Base-by-base conservation (phyloP, 805 yeast genomes). In the Kockiozyma suomiensis region DNA sequence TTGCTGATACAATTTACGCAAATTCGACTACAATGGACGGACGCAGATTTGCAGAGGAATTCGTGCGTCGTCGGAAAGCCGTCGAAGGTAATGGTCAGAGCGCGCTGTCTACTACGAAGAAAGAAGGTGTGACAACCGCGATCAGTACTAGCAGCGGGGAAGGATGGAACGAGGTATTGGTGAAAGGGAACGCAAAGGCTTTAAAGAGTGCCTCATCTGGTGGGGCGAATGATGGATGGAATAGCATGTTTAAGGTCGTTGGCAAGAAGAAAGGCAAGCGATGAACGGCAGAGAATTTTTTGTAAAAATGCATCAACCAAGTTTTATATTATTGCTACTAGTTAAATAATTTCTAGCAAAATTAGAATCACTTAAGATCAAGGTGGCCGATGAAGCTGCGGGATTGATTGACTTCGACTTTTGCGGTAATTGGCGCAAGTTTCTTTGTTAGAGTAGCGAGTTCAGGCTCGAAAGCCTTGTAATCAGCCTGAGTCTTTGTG, bases 11-110 rank as follows among this genome's bases (percentile, higher is more conserved):
- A 12, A 85, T 93, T 59, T 91, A 90, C 76, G 85, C 94, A 26
- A 88, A 90, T 61, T 87, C 96, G 42, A 82, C 92, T 2, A 87
- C 92, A 1, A 85, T 93, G 88, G 97, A 94, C 73, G 98, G 98
- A 25, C 85, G 97, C 71, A 81, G 96, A 66, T 93, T 92, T 78
- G 97, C 99, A 0, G 82, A 81, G 58, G 99, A 94, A 70, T 94
- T 94, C 72, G 79, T 87, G 71, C 87, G 86, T 74, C 85, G 88
- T 71, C 86, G 94, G 70, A 81, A 80, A 61, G 80, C 78, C 51
- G 92, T 90, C 58, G 97, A 91, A 68, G 73, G 74, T 50, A 38
- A 10, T 37, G 41, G 5, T 12, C 15, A 15, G 21, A n/a, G 21
- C 21, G 7, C 42, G 21, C 7, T 17, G 42, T 15, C 19, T 3